Base-by-base conservation (phyloP, 768 basidiomycete species). In the Lactifluus volemus region DNA sequence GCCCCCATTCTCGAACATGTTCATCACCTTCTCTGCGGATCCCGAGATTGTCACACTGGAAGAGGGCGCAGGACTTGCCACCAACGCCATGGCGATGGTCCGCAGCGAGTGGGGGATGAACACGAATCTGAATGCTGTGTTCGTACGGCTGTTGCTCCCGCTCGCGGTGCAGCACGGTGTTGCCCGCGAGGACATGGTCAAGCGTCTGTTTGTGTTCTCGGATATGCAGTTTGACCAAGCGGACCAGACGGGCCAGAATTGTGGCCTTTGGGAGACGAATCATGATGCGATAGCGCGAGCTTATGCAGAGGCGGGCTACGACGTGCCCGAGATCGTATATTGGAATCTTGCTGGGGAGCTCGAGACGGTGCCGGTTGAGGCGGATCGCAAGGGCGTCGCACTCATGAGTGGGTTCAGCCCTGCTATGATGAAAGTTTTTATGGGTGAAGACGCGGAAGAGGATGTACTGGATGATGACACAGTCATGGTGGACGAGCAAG, bases 201-300 rank as follows among this genome's bases (percentile, higher is more conserved):
- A 86, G 73, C 79, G 84, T 5, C 72, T 89, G 0, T 89, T 90
- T 68, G 77, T 89, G 47, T 89, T 91, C 69, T 81, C 82, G 3
- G 86, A 89, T 68, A 89, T 89, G 88, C 87, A 88, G 71, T 89
- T 89, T 64, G 84, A 89, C 67, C 47, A 50, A 8, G 44, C 55
- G n/a, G 54, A 19, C 9, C 34, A 54, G 2, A 53, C 63, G 0
- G 58, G 59, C 9, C 41, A 65, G 0, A 17, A 42, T 39, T 10
- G 30, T 3, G 32, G 39, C 10, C 30, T n/a, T 29, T 88, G 85
- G 84, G 76, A 80, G 66, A 89, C 86, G 42, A 86, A 82, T 49
- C 79, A 88, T 65, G 78, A 84, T 38, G 70, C 69, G 21, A 79
- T 89, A 44, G 78, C 77, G 69, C 68, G 72, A 60, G 82, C 77